phyloP scores from a whole-genome alignment of 192 early-diverging fungal genomes.

The Rhizophagus clarus region DNA sequence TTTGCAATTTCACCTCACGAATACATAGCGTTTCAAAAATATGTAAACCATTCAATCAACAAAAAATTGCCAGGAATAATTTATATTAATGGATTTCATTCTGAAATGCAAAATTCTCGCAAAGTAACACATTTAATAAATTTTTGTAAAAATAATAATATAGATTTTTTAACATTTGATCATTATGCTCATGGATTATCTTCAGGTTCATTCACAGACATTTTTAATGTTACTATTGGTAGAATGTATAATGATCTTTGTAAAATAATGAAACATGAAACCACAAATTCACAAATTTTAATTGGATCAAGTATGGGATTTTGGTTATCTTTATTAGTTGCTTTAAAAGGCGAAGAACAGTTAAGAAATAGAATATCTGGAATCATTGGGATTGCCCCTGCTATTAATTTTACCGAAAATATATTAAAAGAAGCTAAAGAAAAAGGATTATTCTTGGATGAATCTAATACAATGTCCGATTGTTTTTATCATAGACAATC shows the following conservation, averaged over 20 bases:
- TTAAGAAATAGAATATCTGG: constrained; percentile 3
- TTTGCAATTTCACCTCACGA: neutral
- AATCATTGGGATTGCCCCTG: constrained; percentile 1
- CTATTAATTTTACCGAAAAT: constrained; percentile 5
- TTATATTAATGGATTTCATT: constrained; percentile 14
- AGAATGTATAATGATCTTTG: constrained; percentile 15
- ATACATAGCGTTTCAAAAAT: neutral
- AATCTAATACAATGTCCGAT: neutral
- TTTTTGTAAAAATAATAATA: neutral
- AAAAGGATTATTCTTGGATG: neutral
- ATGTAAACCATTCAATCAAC: neutral
- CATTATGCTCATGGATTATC: constrained; percentile 22
- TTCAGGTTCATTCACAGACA: neutral
- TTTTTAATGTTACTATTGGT: neutral
- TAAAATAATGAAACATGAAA: constrained; percentile 7
- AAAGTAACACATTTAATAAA: constrained; percentile 4
- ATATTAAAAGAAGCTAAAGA: constrained; percentile 7
- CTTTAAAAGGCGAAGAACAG: neutral
- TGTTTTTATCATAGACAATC: constrained; percentile 8
- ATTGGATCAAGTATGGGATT: constrained; percentile 14
- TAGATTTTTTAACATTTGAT: constrained; percentile 19
- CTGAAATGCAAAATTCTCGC: constrained; percentile 13
- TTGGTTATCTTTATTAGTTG: constrained; percentile 16
- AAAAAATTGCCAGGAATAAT: neutral
- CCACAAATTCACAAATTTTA: neutral